Evolutionary conservation across 257 asterid species (phyloP), one percentile per base, ranked within the genome.

Genomic region (Solanum gracilifrons): DNA sequence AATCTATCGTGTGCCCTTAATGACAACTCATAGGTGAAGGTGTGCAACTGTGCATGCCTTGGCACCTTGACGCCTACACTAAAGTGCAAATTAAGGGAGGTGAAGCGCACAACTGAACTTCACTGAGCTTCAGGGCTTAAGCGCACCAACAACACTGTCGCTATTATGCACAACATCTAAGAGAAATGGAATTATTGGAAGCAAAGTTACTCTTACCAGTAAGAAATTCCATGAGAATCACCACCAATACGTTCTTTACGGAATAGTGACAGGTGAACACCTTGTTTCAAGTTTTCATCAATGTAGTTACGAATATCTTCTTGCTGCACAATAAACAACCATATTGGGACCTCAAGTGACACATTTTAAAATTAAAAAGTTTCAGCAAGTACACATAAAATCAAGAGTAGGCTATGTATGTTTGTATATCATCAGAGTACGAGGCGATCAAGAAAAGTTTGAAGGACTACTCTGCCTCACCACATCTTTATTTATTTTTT

Each of bases 181-280:
- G 69, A 82, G 23, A 29, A 31, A 13, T 9, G 85, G 7, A 48
- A 31, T 37, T 48, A 73, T 48, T 39, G 79, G 60, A 9, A 83
- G 66, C 6, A 58, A 84, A 87, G 71, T 9, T 20, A 20, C 72
- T 18, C 33, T 90, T 96, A 97, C 99, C 99, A 97, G 91, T 97
- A 97, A 35, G 98, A 94, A 91, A 94, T 89, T 86, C 99, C 99
- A 85, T 91, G 94, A 90, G 99, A 95, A 92, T 96, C 98, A 83
- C 99, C 99, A 68, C 99, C 99, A 66, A 95, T 86, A 71, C 99
- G 97, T 85, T 95, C 97, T 92, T 97, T 96, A 60, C 99, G 94
- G 84, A 97, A 97, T 55, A 93, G 84, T 72, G 98, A 94, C 83
- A 93, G 93, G 85, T 88, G 94, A 90, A 72, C 85, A 83, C 99